Percentiles rank a stretch among this genome's conserved stretches.
Conservation (phyloP, 129 eudicot genomes). For the Artemisia argyi region DNA sequence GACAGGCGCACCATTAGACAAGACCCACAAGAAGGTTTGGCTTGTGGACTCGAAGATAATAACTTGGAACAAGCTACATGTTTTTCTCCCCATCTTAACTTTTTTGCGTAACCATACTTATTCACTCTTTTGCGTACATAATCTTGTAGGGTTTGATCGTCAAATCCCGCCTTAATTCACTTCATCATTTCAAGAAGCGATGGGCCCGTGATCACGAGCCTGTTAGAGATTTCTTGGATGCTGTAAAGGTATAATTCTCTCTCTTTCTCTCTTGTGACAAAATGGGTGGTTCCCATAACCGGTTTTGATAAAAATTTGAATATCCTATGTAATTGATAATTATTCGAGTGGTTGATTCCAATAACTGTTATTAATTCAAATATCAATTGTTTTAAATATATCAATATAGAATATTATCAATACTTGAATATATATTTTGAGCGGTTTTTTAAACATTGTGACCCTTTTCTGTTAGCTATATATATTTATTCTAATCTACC, state of each 20-base stretch:
- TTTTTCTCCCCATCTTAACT: neutral
- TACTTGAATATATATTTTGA: no score
- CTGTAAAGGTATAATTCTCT: constrained; percentile 62
- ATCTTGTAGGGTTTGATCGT: constrained; percentile 81
- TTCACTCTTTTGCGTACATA: neutral
- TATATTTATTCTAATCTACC: no score
- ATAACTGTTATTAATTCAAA: no score
- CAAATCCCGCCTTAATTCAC: constrained; percentile 77
- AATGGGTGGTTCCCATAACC: no score
- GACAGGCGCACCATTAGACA: constrained; percentile 79
- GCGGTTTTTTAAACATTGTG: no score
- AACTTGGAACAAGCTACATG: neutral
- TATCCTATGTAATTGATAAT: no score
- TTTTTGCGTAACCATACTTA: constrained; percentile 2
- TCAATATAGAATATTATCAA: no score
- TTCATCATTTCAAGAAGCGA: constrained; percentile 93
- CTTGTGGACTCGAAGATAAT: constrained; percentile 90
- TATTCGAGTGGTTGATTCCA: no score
- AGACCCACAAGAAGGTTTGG: constrained; percentile 86
- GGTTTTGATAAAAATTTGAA: no score
- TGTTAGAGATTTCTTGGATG: constrained; percentile 59
- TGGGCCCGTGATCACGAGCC: constrained; percentile 99
- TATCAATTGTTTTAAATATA: no score
- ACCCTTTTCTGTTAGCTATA: no score
- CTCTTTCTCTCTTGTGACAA: neutral